Base-by-base conservation (phyloP, 1,284 basidiomycete species). In the Malassezia japonica region DNA sequence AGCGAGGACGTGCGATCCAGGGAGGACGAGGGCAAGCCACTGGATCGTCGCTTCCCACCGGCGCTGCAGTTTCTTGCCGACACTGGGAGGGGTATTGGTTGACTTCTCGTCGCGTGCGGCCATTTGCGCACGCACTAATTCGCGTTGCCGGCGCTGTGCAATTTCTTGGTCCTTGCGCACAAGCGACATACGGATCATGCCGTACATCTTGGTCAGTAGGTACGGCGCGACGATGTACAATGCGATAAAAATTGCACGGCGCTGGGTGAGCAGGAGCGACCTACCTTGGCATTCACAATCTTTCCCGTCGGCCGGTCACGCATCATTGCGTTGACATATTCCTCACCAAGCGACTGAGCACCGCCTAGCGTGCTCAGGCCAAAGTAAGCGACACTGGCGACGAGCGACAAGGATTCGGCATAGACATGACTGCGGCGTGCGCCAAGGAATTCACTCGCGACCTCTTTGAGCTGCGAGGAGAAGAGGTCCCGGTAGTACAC, bases 281-380 rank as follows among this genome's bases (percentile, higher is more conserved):
- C 33, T 28, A 72, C 72, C 16, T 52, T 46, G 3, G 50, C 29
- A 9, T 56, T 46, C 3, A 73, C 69, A 20, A 70, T 55, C 23
- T 56, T 57, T 2, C 66, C 63, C 12, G 52, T 62, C 6, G 50
- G 43, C 4, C 52, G 44, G 25, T 62, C 45, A 33, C 70, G 66
- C 65, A 75, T 73, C 45, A 74, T 54, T 21, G 74, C 64, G 50
- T 74, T 72, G 36, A 72, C 72, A 52, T 75, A 75, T 52, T 75
- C 74, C 48, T 75, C 74, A 1, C 74, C 74, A 7, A 75, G 61
- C 10, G 74, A 75, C 58, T 75, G 74, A 4, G 69, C 62, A 2
- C 72, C 73, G 61, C 57, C 27, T 2, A 21, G 37, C 1, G 73
- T 73, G 4, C 67, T 71, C 20, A 74, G 40, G 2, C 52, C 61